phyloP scores from a whole-genome alignment of 2,329 filamentous ascomycete species.

The Hymenoscyphus albidus region DNA sequence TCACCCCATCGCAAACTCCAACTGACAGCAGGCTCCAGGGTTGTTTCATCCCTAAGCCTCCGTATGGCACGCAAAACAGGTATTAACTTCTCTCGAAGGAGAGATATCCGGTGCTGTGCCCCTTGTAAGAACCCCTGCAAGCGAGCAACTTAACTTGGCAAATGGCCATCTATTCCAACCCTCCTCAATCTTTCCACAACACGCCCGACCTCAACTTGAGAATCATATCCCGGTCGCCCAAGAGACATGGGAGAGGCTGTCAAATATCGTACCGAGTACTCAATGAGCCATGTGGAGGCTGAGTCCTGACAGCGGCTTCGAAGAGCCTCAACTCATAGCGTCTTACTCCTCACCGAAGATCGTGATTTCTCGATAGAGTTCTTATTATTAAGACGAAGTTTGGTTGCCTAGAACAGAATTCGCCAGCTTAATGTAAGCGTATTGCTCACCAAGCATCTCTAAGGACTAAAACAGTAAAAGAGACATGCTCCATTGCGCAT shows the following conservation, averaged over 20 bases:
- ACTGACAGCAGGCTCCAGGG: not conserved
- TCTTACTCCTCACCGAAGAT: not conserved
- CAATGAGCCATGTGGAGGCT: not conserved
- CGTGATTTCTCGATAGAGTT: not conserved
- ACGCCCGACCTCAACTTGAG: not conserved
- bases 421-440: not conserved
- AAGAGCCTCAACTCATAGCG: not conserved
- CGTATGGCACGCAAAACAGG: not conserved
- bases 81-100: not conserved
- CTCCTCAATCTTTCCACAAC: not conserved
- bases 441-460: not conserved
- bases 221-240: not conserved
- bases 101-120: no score
- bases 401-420: not conserved
- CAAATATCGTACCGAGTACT: not conserved
- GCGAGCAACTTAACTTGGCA: not conserved
- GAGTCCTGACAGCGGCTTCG: not conserved
- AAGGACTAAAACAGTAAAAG: not conserved
- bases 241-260: not conserved
- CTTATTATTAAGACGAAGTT: not conserved
- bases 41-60: no score
- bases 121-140: not conserved
- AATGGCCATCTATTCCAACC: not conserved
- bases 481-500: not conserved
- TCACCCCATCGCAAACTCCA: not conserved